Evolutionary conservation across 176 grass and related monocot species (phyloP), one percentile per base, ranked within the genome.

Genomic region (Hyparrhenia diplandra): DNA sequence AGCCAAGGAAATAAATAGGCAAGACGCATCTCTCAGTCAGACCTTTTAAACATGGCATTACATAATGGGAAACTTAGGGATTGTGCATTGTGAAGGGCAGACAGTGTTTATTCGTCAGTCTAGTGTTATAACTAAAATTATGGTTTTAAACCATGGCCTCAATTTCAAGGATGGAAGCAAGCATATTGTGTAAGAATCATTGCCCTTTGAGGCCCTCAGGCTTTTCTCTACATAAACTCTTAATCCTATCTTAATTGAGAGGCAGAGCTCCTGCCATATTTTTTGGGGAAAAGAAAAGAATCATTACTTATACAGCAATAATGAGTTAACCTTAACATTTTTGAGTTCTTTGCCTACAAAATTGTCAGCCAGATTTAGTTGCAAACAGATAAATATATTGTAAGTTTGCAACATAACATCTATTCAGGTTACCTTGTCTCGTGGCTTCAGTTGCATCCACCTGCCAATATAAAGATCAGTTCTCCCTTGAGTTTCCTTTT

Each of bases 371-470:
- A 45, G 28, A 30, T 8, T 60, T 60, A 13, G 24, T 60, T 60
- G 24, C 23, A 60, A 60, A 60, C 24, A 43, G 4, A 9, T 32
- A 52, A 52, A 31, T 3, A 59, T 59, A 11, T 59, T 59, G 79
- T 10, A 61, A 54, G 20, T 54, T n/a, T n/a, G 51, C 0, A 23
- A 18, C 10, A 34, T 16, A 67, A 2, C 21, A 71, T 47, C 6
- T 49, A 28, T 31, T 67, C 73, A 77, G n/a, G 21, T 17, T 88
- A 94, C 94, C 87, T 97, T 94, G 39, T 97, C 91, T 45, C 94
- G 87, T 75, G 87, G 76, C 80, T 85, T 97, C 2, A 85, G 88
- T 73, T 92, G 87, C 92, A 97, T 90, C 94, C 94, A 97, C 61
- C 76, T 92, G 84, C 91, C 87, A 69, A 94, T 82, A 84, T 94